Base-by-base conservation (phyloP, 129 eudicot species). In the Ambrosia artemisiifolia region DNA sequence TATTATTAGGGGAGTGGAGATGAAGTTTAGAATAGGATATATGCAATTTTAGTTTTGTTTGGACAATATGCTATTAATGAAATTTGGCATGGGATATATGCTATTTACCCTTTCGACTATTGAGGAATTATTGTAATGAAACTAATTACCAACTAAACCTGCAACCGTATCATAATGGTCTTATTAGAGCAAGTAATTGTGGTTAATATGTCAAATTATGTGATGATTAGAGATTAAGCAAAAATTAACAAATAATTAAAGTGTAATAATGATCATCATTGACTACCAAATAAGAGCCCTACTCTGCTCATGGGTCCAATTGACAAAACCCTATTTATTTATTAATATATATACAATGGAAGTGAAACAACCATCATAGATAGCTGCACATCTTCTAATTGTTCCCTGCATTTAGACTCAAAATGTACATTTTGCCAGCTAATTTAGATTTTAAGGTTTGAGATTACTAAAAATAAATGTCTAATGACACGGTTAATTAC, bases 171-270 rank as follows among this genome's bases (percentile, higher is more conserved):
- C 49, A 50, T 65, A 42, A 34, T 65, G 70, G 59, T 7, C 7
- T 7, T 24, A 30, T 48, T 28, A 47, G 48, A 67, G 30, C 16
- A 50, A 50, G 33, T 42, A 14, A 47, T 57, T 59, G 51, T 69
- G 63, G 55, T 60, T 59, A 46, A 36, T 34, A 60, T 61, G 75
- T 61, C 75, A 68, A 68, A 10, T 69, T 44, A 69, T 60, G 63
- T 77, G 75, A 69, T 76, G 63, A 59, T 59, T 20, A 68, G 75
- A 76, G 54, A 68, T 68, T 49, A 74, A 64, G 78, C 71, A 74
- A 63, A 17, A 53, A 49, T 47, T 66, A 67, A 24, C 34, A 69
- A 59, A 69, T 60, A 59, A 68, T 69, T 70, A 76, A 69, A 60
- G 63, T 59, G 63, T 76, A 69, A 76, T 76, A 47, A 69, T 76